Conservation (phyloP, 1,284 basidiomycete species). For the Inonotus obliquus region DNA sequence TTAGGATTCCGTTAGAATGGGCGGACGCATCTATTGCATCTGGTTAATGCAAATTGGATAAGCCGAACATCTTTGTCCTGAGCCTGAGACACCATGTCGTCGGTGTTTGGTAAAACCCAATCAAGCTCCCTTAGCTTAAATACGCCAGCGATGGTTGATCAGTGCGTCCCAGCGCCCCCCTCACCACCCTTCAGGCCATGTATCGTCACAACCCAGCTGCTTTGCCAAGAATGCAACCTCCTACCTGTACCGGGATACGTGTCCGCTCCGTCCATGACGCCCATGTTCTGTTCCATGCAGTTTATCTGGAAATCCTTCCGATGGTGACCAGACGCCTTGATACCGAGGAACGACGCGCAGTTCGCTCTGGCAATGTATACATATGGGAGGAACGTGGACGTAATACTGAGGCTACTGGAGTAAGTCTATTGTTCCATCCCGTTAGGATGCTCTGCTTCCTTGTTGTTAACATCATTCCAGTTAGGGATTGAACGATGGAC, state of each 20-base stretch:
- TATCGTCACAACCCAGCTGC: conserved; percentile 14
- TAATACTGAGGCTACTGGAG: conserved; percentile 34
- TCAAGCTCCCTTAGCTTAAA: conserved; percentile 19
- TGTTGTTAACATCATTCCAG: conserved; percentile 22
- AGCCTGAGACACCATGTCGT: background rate
- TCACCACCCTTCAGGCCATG: conserved; percentile 9
- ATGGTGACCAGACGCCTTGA: conserved; percentile 39
- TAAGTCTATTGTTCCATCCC: conserved; percentile 21
- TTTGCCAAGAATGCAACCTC: conserved; percentile 33
- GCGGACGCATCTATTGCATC: background rate
- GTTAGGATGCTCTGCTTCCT: background rate
- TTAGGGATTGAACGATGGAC: conserved; percentile 71
- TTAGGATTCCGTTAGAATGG: conserved; percentile 7
- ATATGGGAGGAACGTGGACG: conserved; percentile 43
- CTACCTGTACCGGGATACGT: conserved; percentile 38
- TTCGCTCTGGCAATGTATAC: conserved; percentile 40
- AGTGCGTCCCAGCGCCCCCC: background rate
- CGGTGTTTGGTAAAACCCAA: conserved; percentile 15
- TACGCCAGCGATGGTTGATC: conserved; percentile 8
- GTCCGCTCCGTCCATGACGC: conserved; percentile 37
- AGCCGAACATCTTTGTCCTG: conserved; percentile 6
- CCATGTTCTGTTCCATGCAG: conserved; percentile 41
- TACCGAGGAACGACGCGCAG: conserved; percentile 38
- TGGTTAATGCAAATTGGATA: conserved; percentile 8
- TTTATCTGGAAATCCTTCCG: conserved; percentile 32